Evolutionary conservation across 148 eudicot species (phyloP).

Genomic region (Hydrangea macrophylla): DNA sequence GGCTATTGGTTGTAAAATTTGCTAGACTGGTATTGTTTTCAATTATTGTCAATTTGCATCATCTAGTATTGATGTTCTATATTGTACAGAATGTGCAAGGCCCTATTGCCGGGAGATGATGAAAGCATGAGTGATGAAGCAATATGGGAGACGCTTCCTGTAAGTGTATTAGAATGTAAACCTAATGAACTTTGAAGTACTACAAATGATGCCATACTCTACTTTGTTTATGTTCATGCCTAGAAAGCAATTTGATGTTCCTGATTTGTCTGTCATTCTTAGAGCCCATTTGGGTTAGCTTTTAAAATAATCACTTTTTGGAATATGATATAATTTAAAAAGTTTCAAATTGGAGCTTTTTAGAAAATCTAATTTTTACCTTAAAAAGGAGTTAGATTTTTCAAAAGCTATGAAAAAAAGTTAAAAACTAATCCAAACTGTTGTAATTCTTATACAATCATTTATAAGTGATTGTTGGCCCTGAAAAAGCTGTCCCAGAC

Average conservation of each 20-base stretch:
- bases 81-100: slow-evolving; percentile 57
- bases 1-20: background rate
- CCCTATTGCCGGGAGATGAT: slow-evolving; percentile 91
- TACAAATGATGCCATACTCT: background rate
- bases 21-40: background rate
- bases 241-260: background rate
- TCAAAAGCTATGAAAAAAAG: too few relatives aligned
- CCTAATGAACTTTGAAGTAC: background rate
- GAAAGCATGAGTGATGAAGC: slow-evolving; percentile 91
- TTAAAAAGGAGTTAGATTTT: too few relatives aligned
- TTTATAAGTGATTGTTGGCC: too few relatives aligned
- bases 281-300: too few relatives aligned
- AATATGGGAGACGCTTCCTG: slow-evolving; percentile 99
- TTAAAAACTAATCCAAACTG: too few relatives aligned
- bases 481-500: too few relatives aligned
- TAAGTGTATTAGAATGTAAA: slow-evolving; percentile 33
- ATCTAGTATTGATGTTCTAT: background rate
- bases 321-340: too few relatives aligned
- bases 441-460: too few relatives aligned
- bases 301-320: too few relatives aligned
- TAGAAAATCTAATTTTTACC: too few relatives aligned
- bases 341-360: too few relatives aligned
- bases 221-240: background rate
- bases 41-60: background rate
- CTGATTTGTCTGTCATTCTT: background rate